Percentiles rank a stretch among this genome's conserved stretches.
phyloP scores from a whole-genome alignment of 257 asterid species.

The Nicotiana sylvestris region DNA sequence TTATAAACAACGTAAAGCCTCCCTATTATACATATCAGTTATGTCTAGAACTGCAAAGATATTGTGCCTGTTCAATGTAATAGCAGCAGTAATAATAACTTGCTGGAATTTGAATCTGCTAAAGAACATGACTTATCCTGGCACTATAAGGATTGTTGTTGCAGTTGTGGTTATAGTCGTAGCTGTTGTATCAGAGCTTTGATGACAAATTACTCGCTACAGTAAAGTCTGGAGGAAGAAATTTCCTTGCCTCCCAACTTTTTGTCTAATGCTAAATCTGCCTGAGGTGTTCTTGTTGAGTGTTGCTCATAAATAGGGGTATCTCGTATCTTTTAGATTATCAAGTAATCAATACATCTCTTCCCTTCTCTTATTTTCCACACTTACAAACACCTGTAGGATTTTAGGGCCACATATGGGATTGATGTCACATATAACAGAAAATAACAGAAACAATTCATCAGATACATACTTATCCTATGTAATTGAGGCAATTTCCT shows the following conservation, averaged over 20 bases:
- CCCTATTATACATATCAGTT: neutral
- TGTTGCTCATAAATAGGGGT: neutral
- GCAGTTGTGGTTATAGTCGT: neutral
- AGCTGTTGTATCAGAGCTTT: neutral
- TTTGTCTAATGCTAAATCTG: neutral
- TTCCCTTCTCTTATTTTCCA: neutral
- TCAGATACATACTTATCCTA: neutral
- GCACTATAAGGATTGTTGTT: neutral
- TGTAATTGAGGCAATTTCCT: neutral
- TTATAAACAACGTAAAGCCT: neutral
- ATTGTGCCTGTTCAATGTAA: neutral
- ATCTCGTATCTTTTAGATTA: neutral
- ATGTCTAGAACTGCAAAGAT: neutral
- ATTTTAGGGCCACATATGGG: neutral
- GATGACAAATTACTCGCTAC: neutral
- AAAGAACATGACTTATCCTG: neutral
- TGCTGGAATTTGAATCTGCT: neutral
- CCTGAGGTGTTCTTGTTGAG: neutral
- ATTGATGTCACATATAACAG: neutral
- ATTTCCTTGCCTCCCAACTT: neutral
- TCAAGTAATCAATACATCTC: neutral
- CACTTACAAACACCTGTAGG: neutral
- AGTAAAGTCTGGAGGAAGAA: neutral
- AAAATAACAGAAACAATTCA: neutral
- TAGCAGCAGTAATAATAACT: neutral